phyloP scores from a whole-genome alignment of 495 filamentous ascomycete species.

The Chaetomium fimeti region DNA sequence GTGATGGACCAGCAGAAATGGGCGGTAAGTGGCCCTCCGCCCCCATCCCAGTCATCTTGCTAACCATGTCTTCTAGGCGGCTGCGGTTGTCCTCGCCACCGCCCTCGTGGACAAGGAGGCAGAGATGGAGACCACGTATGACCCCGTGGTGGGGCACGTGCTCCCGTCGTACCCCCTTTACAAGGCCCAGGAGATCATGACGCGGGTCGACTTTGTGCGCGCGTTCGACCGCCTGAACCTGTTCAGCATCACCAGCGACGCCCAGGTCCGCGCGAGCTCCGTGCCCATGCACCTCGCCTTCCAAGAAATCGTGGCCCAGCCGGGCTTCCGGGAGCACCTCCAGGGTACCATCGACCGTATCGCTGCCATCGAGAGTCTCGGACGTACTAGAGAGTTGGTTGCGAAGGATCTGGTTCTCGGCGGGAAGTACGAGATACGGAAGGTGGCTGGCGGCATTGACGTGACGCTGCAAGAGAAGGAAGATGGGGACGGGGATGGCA shows the following conservation, averaged over 20 bases:
- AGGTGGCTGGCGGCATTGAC: conserved; percentile 31
- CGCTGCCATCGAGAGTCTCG: conserved; percentile 84
- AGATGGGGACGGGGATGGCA: conserved; percentile 6
- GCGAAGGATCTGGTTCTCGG: conserved; percentile 74
- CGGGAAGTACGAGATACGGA: conserved; percentile 72
- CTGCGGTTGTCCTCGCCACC: conserved; percentile 90
- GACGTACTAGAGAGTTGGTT: conserved; percentile 85
- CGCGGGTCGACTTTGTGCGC: conserved; percentile 89
- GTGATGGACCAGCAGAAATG: conserved; percentile 99
- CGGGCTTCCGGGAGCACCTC: conserved; percentile 77
- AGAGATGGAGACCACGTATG: conserved; percentile 62
- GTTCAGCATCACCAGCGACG: conserved; percentile 87
- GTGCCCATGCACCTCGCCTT: conserved; percentile 97
- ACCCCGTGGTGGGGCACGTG: conserved; percentile 65
- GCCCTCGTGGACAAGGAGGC: conserved; percentile 79
- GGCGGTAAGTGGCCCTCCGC: conserved; percentile 57
- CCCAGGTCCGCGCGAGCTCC: conserved; percentile 86
- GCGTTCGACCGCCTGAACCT: conserved; percentile 90
- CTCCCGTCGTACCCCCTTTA: conserved; percentile 82
- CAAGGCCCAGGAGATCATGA: conserved; percentile 86
- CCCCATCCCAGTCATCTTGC: background rate
- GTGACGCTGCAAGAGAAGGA: conserved; percentile 29
- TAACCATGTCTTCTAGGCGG: conserved; percentile 52
- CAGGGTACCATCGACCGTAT: conserved; percentile 82
- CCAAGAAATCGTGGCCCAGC: conserved; percentile 66